phyloP scores from a whole-genome alignment of 140 eudicot genomes.

The Oenanthe javanica region DNA sequence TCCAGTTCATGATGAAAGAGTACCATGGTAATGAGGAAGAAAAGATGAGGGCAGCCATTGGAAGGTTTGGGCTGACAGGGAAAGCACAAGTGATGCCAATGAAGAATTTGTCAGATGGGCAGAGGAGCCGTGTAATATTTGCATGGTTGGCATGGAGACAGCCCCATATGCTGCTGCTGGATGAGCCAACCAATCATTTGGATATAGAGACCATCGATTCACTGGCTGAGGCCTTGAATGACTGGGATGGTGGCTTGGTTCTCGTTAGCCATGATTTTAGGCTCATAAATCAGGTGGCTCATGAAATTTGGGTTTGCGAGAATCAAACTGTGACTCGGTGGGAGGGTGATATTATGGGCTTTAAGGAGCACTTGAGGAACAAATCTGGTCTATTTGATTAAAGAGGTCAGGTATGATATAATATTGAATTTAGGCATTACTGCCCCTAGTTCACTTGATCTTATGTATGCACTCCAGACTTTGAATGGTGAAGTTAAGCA shows the following conservation, averaged over 20 bases:
- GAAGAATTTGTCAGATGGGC: constrained; percentile 94
- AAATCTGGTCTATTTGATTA: constrained; percentile 54
- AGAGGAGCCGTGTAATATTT: constrained; percentile 77
- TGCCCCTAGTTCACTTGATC: not conserved
- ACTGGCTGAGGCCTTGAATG: constrained; percentile 78
- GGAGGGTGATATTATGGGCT: constrained; percentile 88
- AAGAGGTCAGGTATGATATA: not conserved
- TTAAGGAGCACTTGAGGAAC: constrained; percentile 65
- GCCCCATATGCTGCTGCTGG: constrained; percentile 86
- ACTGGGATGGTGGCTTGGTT: constrained; percentile 98
- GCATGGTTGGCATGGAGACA: constrained; percentile 90
- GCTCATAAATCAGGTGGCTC: constrained; percentile 95
- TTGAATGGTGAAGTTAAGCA: not conserved
- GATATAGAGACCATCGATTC: constrained; percentile 95
- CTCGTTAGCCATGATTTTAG: constrained; percentile 92
- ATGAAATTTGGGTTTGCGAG: constrained; percentile 96
- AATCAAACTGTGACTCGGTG: constrained; percentile 71
- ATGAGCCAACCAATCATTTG: constrained; percentile 94
- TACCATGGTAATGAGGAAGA: constrained; percentile 91
- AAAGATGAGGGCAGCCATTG: constrained; percentile 84
- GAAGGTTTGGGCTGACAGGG: constrained; percentile 81
- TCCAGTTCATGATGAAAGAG: constrained; percentile 70
- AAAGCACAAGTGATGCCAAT: constrained; percentile 95
- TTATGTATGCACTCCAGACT: not conserved
- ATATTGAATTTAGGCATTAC: not conserved